Base-by-base conservation (phyloP, 148 eudicot species). In the Amaranthus hypochondriacus region DNA sequence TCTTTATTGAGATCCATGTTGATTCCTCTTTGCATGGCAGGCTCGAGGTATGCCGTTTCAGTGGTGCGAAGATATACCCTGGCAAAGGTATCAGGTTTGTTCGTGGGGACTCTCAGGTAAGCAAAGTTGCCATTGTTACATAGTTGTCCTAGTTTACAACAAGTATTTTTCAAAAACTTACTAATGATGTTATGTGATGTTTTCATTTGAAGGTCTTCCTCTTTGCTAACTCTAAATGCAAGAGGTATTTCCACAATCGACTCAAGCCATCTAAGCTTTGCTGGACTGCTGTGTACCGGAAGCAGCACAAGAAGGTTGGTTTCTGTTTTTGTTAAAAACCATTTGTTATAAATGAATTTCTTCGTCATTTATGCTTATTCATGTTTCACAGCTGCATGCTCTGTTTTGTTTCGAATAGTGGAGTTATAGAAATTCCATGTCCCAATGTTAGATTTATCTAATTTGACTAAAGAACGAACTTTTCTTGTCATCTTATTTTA, bases 251-350 rank as follows among this genome's bases (percentile, higher is more conserved):
- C 86, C 91, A 88, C 84, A 88, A 88, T 75, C 76, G 79, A 15
- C 79, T 86, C 14, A 88, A 86, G 87, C 87, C 89, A 48, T 80
- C 87, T 3, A 88, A 86, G 83, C 91, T 88, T 69, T 82, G 86
- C 66, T 86, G 91, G 89, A 88, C 89, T 61, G 91, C 91, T 66
- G 82, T 88, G 66, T 88, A 86, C 89, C 73, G 92, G 65, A 88
- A 88, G 79, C 92, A 86, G 63, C 92, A 86, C 68, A 88, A 88
- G 86, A 88, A 88, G 92, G 92, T 84, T 67, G 4, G 73, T 56
- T 51, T 5, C 5, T 48, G 0, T 5, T 51, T 51, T 57, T n/a
- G 12, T n/a, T 28, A 28, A 28, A 28, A 28, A 28, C 39, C 39
- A 28, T 28, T 28, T 28, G 39, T 28, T 28, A 2, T 0, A 0